Evolutionary conservation across 768 basidiomycete genomes (phyloP).

Genomic region (Mycena epipterygia): DNA sequence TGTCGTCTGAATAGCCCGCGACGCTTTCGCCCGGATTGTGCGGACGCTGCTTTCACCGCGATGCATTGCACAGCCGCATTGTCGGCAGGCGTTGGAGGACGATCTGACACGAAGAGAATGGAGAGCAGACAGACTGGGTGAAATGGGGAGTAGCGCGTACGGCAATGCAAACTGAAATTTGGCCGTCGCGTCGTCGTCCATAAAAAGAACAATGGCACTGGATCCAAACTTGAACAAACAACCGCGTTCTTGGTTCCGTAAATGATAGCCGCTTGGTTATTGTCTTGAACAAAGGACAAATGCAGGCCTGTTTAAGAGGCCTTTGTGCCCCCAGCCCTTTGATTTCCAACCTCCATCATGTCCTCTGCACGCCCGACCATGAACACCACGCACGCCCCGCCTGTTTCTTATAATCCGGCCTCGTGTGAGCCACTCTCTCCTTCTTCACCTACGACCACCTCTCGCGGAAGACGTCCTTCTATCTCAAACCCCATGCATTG

Average conservation of each 20-base stretch:
- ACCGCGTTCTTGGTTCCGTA: neutral
- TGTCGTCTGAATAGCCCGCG: constrained; percentile 35
- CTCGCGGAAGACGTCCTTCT: constrained; percentile 50
- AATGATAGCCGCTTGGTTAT: constrained; percentile 7
- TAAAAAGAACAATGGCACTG: constrained; percentile 4
- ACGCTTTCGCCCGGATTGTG: constrained; percentile 46
- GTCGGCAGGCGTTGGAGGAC: constrained; percentile 38
- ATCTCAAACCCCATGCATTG: constrained; percentile 65
- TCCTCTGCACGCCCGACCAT: constrained; percentile 33
- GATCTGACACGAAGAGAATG: constrained; percentile 61
- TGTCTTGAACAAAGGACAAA: constrained; percentile 21
- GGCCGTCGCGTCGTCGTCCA: constrained; percentile 47
- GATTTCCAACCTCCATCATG: constrained; percentile 43
- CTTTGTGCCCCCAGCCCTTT: neutral
- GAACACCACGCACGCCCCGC: constrained; percentile 36
- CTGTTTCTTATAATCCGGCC: constrained; percentile 39
- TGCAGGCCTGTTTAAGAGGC: neutral
- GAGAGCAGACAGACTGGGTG: constrained; percentile 73
- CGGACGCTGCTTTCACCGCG: constrained; percentile 54
- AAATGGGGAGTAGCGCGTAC: constrained; percentile 61
- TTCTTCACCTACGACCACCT: constrained; percentile 42
- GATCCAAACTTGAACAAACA: neutral
- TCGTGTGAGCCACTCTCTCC: constrained; percentile 34
- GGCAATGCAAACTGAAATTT: constrained; percentile 66
- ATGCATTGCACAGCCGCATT: constrained; percentile 66